Conservation (phyloP, 345 rosid genomes). For the Euphorbia peplus region DNA sequence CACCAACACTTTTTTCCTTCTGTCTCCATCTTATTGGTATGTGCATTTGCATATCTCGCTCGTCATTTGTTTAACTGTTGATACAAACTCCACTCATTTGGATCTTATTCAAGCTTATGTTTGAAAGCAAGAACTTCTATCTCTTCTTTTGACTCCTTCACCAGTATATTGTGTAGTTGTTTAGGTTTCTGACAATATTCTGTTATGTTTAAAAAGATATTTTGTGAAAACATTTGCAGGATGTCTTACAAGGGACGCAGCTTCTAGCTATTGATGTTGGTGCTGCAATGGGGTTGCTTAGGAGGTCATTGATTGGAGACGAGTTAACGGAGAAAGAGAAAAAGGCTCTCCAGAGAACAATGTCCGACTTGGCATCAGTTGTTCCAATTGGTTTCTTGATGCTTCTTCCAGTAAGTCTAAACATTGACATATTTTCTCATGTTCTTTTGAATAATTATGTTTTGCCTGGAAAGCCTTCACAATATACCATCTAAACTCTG, state of each 20-base stretch:
- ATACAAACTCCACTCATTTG: neutral
- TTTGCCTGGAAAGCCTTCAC: neutral
- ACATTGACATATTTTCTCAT: neutral
- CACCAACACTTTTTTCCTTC: neutral
- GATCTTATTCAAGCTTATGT: neutral
- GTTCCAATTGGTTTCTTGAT: slow-evolving; percentile 87
- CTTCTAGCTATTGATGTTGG: slow-evolving; percentile 88
- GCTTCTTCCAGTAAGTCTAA: slow-evolving; percentile 91
- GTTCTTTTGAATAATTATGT: neutral
- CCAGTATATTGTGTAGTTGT: neutral
- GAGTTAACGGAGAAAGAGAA: slow-evolving; percentile 85
- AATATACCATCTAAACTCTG: neutral
- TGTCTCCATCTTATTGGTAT: neutral
- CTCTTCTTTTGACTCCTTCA: neutral
- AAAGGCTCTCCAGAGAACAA: slow-evolving; percentile 72
- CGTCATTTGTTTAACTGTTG: slow-evolving; percentile 6
- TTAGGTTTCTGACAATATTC: slow-evolving; percentile 3
- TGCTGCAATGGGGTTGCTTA: slow-evolving; percentile 75
- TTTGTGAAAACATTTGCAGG: slow-evolving; percentile 45
- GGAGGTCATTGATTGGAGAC: slow-evolving; percentile 73
- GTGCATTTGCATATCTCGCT: neutral
- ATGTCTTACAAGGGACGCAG: slow-evolving; percentile 96
- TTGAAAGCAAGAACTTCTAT: neutral
- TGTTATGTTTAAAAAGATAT: slow-evolving; percentile 11
- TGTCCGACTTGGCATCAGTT: slow-evolving; percentile 89